Evolutionary conservation across 2,329 filamentous ascomycete genomes (phyloP).

Genomic region (Thermothelomyces thermophilus): DNA sequence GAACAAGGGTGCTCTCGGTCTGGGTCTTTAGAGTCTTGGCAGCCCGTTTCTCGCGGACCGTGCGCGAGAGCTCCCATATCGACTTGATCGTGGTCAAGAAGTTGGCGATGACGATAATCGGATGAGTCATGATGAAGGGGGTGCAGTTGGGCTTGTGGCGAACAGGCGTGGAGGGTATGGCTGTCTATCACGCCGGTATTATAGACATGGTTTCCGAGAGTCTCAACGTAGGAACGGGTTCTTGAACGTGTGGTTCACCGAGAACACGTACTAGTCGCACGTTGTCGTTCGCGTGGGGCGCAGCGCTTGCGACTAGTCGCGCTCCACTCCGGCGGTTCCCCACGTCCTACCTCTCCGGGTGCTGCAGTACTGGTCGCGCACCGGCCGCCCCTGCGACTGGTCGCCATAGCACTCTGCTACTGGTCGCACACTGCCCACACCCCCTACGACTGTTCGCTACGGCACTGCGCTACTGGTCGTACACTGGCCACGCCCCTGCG

Average conservation of each 20-base stretch:
- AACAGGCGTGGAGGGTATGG: constrained; percentile 4
- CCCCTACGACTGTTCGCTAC: not conserved
- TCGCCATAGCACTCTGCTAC: not conserved
- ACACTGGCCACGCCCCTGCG: not conserved
- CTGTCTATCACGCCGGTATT: not conserved
- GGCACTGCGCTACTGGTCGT: not conserved
- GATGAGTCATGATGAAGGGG: constrained; percentile 6
- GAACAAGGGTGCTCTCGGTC: constrained; percentile 3
- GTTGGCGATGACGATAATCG: constrained; percentile 5
- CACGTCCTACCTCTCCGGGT: not conserved
- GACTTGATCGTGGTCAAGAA: constrained; percentile 8
- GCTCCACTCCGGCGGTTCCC: not conserved
- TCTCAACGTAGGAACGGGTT: constrained; percentile 3
- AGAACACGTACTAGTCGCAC: constrained; percentile 2
- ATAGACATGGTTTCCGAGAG: not conserved
- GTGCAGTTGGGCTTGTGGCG: not conserved
- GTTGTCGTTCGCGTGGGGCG: not conserved
- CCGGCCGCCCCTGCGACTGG: not conserved
- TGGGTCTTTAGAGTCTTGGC: constrained; percentile 9
- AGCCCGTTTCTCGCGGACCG: constrained; percentile 5
- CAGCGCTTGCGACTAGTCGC: not conserved
- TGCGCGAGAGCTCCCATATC: constrained; percentile 6
- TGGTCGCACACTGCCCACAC: not conserved
- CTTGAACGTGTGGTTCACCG: not conserved
- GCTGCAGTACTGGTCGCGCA: constrained; percentile 2